These are phyloP conservation scores for Penicillium sp. DNA, from an alignment of 2,329 filamentous ascomycete genomes.

Conservation along the genomic window DNA sequence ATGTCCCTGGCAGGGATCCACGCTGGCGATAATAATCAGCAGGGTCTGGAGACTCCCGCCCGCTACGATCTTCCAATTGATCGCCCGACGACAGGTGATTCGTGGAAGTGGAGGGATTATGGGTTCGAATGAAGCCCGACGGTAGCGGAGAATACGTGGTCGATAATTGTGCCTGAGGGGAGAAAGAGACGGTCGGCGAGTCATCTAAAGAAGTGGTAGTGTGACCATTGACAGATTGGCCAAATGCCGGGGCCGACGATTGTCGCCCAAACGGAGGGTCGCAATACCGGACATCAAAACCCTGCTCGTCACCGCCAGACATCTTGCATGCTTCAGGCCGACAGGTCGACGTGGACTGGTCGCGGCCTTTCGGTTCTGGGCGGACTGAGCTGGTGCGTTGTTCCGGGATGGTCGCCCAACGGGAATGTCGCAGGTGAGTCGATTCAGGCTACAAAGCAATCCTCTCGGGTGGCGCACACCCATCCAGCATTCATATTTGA, in stretches of 20 bases:
- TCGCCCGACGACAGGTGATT: slow-evolving; percentile 21
- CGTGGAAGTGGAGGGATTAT: slow-evolving; percentile 12
- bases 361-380: slow-evolving; percentile 29
- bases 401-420: slow-evolving; percentile 37
- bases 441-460: slow-evolving; percentile 39
- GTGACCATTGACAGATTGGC: slow-evolving; percentile 10
- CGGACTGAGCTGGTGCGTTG: slow-evolving; percentile 38
- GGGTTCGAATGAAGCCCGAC: slow-evolving; percentile 19
- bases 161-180: slow-evolving; percentile 20
- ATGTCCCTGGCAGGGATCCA: slow-evolving; percentile 32
- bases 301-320: slow-evolving; percentile 44
- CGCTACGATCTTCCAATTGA: slow-evolving; percentile 12
- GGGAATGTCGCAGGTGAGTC: slow-evolving; percentile 34
- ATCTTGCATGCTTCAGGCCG: slow-evolving; percentile 41
- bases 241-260: slow-evolving; percentile 27
- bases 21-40: slow-evolving; percentile 52
- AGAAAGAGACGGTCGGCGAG: slow-evolving; percentile 27
- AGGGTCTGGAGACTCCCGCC: slow-evolving; percentile 42
- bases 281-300: slow-evolving; percentile 35
- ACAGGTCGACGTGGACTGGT: slow-evolving; percentile 30
- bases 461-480: slow-evolving; percentile 37
- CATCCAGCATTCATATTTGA: slow-evolving; percentile 38
- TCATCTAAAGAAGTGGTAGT: slow-evolving; percentile 24
- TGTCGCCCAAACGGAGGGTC: slow-evolving; percentile 30
- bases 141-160: slow-evolving; percentile 27